Base-by-base conservation (phyloP, 1,284 basidiomycete species). In the Ustilago shanxiensis region DNA sequence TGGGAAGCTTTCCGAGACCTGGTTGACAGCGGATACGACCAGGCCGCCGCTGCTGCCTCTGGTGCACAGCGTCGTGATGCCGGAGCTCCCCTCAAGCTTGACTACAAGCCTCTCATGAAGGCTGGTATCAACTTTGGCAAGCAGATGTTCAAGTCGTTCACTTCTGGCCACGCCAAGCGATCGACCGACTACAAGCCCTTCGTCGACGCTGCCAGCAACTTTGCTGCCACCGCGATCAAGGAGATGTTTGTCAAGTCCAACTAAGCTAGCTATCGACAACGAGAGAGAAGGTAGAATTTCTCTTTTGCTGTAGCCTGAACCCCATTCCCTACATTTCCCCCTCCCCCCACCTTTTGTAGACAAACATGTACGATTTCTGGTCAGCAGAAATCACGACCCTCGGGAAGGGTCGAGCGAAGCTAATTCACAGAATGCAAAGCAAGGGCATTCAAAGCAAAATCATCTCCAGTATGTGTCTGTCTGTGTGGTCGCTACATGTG, bases 141-240 rank as follows among this genome's bases (percentile, higher is more conserved):
- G 59, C 73, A 76, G 65, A 53, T 76, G 41, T 76, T 71, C 65
- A 60, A 67, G 54, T 67, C 73, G 28, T 71, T 79, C 60, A 70
- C 72, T 52, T 60, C 60, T 29, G 35, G 50, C 33, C 74, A 79
- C 52, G 51, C 53, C 39, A 76, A 76, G 73, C 68, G 73, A 18
- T 67, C 73, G 87, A 52, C 62, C 24, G 79, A 81, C 39, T 69
- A 69, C 53, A 94, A 95, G 64, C 94, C 94, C 7, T 88, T 95
- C 18, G 94, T 94, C 80, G 93, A 95, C 85, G 91, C 93, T 1
- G 73, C 73, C 24, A 64, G 61, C 61, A 67, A 31, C 37, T 76
- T 76, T 63, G 68, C 73, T 33, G 28, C 39, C 45, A 67, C 64
- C 7, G 73, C 73, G 11, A 56, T 76, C 57, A 66, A 68, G 55